These are phyloP conservation scores for Wickerhamomyces strasburgensis DNA, from an alignment of 805 yeast species.

Conservation along the genomic window DNA sequence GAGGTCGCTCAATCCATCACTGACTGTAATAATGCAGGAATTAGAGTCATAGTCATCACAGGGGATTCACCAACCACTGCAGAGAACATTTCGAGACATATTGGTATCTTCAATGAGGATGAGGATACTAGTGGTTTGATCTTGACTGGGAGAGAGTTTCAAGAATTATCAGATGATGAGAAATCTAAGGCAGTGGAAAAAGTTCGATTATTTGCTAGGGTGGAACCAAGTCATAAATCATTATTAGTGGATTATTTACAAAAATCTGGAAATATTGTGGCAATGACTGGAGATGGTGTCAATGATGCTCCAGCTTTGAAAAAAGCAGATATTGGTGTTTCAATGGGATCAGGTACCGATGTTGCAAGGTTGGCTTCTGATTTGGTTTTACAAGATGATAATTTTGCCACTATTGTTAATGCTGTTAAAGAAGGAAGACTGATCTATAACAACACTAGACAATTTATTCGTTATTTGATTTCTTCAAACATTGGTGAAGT, in stretches of 20 bases:
- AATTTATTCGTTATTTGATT: conserved; percentile 39
- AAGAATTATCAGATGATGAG: conserved; percentile 28
- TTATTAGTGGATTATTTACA: conserved; percentile 45
- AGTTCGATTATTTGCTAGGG: conserved; percentile 46
- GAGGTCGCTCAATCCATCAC: conserved; percentile 31
- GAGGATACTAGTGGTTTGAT: conserved; percentile 25
- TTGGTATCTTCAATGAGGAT: conserved; percentile 32
- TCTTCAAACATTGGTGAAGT: conserved; percentile 55
- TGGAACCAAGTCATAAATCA: conserved; percentile 52
- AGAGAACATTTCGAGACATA: conserved; percentile 42
- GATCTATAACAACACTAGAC: conserved; percentile 37
- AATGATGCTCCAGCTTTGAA: conserved; percentile 62
- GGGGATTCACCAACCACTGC: conserved; percentile 55
- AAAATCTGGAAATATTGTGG: conserved; percentile 46
- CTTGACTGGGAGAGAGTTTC: conserved; percentile 38
- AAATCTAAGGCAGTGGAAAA: conserved; percentile 40
- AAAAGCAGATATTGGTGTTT: conserved; percentile 58
- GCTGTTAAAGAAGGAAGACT: conserved; percentile 55
- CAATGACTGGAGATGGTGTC: conserved; percentile 65
- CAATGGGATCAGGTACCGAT: conserved; percentile 62
- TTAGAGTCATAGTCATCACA: conserved; percentile 41
- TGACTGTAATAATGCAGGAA: conserved; percentile 37
- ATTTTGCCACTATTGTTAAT: conserved; percentile 51
- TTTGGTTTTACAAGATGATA: conserved; percentile 49
- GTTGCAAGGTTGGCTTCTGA: conserved; percentile 58